Evolutionary conservation across 768 basidiomycete genomes (phyloP), one percentile per base, ranked within the genome.

Genomic region (Hemileccinum impolitum): DNA sequence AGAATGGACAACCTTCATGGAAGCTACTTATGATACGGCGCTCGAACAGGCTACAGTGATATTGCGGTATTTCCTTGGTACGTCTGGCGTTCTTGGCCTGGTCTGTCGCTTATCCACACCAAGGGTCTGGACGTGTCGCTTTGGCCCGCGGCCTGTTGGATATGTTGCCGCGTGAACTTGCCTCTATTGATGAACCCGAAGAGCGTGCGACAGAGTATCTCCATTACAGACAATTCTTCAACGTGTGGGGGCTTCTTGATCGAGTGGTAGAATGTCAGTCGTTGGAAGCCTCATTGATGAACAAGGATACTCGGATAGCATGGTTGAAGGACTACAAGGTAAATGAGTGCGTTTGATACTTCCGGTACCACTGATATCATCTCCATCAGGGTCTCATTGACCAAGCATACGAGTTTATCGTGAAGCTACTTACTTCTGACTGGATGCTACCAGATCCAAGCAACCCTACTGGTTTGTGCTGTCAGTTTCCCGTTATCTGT

Each of bases 1-100:
- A 42, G 94, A 98, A 60, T 99, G 95, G 95, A 88, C 94, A 44
- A 87, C 82, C 0, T 88, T 89, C 63, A 73, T 77, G 56, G 79
- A 82, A 28, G 70, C 76, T 6, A 98, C 94, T 1, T 83, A 85
- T 53, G 70, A 75, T 11, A 84, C 84, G 6, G 94, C 94, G 0
- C 70, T 97, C 9, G 82, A 88, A 60, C 90, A 94, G 59, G 84
- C 90, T 1, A 94, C 94, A 50, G 85, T 88, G 35, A 87, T 96
- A 50, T 63, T 93, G 48, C 83, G 94, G 14, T 93, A 92, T 63
- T 90, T 96, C 74, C 78, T 98, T 19, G 84, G 94, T 94, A 61
- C 26, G 82, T 67, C 43, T 44, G n/a, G 1, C 11, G 10, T 35
- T 31, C 17, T 41, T 30, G 30, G 10, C n/a, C 17, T 13, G 2